Evolutionary conservation across 2,329 filamentous ascomycete genomes (phyloP).

Genomic region (Alternaria rosae): DNA sequence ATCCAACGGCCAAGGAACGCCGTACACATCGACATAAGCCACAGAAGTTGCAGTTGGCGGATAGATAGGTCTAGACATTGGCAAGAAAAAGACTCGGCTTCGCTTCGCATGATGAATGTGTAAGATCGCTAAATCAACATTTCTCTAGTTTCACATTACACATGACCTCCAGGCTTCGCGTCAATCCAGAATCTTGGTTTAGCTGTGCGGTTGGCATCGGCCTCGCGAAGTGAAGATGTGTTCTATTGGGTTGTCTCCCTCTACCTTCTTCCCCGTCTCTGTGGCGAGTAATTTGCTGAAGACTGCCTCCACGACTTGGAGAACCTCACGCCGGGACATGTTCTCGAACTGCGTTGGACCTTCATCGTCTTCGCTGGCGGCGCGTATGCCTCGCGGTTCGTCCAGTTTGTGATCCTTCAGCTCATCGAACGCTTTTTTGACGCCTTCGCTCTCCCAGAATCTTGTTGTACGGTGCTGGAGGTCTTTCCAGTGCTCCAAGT

Average conservation of each 20-base stretch:
- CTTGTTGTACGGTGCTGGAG: slow-evolving; percentile 6
- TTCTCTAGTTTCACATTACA: not conserved
- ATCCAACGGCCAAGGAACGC: slow-evolving; percentile 1
- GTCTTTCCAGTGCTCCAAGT: slow-evolving; percentile 19
- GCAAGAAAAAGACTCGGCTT: not conserved
- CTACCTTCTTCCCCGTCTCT: not conserved
- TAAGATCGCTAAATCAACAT: not conserved
- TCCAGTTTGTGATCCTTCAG: slow-evolving; percentile 1
- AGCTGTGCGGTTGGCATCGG: slow-evolving; percentile 6
- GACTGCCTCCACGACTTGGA: slow-evolving; percentile 9
- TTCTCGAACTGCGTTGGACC: slow-evolving; percentile 1
- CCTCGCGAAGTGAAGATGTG: slow-evolving; percentile 7
- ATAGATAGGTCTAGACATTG: not conserved
- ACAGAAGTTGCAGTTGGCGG: not conserved
- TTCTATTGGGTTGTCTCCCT: not conserved
- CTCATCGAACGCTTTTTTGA: slow-evolving; percentile 11
- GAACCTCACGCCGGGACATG: slow-evolving; percentile 16
- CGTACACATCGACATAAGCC: slow-evolving; percentile 6
- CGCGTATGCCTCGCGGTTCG: not conserved
- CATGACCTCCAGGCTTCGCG: not conserved
- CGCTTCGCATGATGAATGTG: not conserved
- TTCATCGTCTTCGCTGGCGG: not conserved
- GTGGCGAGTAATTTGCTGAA: slow-evolving; percentile 12
- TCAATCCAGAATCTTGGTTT: slow-evolving; percentile 19
- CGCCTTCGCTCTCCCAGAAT: slow-evolving; percentile 2